Percentiles rank a stretch among this genome's conserved stretches.
Evolutionary conservation across 2,329 filamentous ascomycete genomes (phyloP).

Genomic region (Epichloe sylvatica): DNA sequence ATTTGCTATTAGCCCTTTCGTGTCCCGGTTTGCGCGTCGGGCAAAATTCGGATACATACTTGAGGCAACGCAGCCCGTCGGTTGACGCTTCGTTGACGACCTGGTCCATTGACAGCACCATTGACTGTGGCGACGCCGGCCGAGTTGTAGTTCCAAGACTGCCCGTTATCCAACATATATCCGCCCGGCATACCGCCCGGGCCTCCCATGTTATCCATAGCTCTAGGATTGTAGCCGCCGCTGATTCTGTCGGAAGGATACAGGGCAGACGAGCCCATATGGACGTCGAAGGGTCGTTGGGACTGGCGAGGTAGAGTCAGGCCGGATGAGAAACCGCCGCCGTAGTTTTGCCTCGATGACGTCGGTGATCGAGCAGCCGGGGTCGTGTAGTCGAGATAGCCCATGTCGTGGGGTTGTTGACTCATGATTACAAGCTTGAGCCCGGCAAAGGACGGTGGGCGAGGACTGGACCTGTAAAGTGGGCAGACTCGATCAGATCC

Average conservation of each 20-base stretch:
- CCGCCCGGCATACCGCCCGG: conserved; percentile 26
- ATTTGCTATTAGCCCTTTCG: not conserved
- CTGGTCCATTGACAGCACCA: conserved; percentile 51
- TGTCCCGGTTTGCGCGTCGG: not conserved
- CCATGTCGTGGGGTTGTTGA: conserved; percentile 46
- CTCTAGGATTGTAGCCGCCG: conserved; percentile 45
- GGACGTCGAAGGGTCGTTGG: conserved; percentile 66
- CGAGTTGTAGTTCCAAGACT: conserved; percentile 64
- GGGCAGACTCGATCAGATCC: not conserved
- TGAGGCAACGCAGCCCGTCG: conserved; percentile 53
- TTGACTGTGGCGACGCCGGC: conserved; percentile 50
- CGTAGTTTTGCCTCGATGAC: conserved; percentile 49
- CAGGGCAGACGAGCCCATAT: conserved; percentile 47
- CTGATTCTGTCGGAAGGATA: conserved; percentile 57
- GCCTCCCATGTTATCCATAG: conserved; percentile 34
- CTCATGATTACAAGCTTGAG: conserved; percentile 17
- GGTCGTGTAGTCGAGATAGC: conserved; percentile 54
- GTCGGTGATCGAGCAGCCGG: conserved; percentile 51
- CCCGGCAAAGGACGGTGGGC: conserved; percentile 11
- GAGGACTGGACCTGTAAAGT: conserved; percentile 13
- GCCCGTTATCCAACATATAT: conserved; percentile 52
- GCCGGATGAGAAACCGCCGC: conserved; percentile 36
- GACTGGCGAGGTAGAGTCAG: conserved; percentile 33
- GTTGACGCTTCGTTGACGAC: conserved; percentile 40
- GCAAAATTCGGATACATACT: conserved; percentile 38